Conservation (phyloP, 805 yeast genomes). For the Debaryomyces tyrocola region DNA sequence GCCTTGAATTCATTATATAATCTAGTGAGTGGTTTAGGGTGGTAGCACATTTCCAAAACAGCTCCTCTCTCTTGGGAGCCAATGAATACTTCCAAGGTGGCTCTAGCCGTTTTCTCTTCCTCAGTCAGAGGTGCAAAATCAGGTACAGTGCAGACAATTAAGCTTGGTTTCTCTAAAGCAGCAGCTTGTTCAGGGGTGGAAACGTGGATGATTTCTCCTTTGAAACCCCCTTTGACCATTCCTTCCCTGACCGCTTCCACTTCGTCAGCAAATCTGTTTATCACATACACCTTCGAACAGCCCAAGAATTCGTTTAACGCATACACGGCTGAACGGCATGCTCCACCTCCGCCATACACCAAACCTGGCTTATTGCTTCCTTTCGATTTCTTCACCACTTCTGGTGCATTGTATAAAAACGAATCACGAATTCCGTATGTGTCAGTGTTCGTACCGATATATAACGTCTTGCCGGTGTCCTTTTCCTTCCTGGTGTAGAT, state of each 20-base stretch:
- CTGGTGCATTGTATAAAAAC: constrained; percentile 13
- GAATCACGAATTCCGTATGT: constrained; percentile 32
- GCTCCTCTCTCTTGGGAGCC: constrained; percentile 17
- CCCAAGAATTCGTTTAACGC: constrained; percentile 25
- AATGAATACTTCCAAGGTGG: constrained; percentile 26
- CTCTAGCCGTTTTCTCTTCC: constrained; percentile 23
- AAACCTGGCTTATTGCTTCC: constrained; percentile 20
- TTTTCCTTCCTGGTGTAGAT: constrained; percentile 22
- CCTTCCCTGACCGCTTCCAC: constrained; percentile 18
- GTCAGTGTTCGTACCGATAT: constrained; percentile 34
- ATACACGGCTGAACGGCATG: constrained; percentile 32
- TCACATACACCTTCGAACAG: constrained; percentile 26
- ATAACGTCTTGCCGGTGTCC: constrained; percentile 9
- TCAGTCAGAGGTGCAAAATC: constrained; percentile 23
- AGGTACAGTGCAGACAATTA: constrained; percentile 30
- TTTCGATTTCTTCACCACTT: constrained; percentile 1
- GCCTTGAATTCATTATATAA: constrained; percentile 22
- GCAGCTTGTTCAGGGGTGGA: constrained; percentile 22
- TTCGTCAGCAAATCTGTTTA: constrained; percentile 27
- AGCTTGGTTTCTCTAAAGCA: constrained; percentile 14
- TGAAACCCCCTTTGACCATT: constrained; percentile 22
- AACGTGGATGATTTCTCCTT: constrained; percentile 25
- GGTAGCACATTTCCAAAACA: constrained; percentile 36
- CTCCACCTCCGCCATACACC: constrained; percentile 38
- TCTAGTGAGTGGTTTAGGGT: constrained; percentile 25